A percentile compares a stretch with the other conserved stretches of the same genome.
Conservation (phyloP, 2,329 filamentous ascomycete genomes). For the Ophiostoma tasmaniense region DNA sequence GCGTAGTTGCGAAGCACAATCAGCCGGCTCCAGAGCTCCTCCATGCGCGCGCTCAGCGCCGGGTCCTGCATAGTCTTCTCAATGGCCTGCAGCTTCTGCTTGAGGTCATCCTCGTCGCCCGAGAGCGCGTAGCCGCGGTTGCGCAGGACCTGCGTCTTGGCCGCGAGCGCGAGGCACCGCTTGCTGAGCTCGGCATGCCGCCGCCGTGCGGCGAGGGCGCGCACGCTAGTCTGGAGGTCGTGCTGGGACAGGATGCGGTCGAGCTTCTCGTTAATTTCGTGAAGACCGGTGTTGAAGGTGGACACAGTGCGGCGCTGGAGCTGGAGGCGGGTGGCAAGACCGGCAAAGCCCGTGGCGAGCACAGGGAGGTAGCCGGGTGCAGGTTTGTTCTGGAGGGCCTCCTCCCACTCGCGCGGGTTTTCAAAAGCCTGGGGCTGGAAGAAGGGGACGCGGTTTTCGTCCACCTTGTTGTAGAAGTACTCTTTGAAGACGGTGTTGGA, state of each 20-base stretch:
- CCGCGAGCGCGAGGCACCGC: constrained; percentile 64
- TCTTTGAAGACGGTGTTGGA: constrained; percentile 67
- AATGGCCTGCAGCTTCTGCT: constrained; percentile 59
- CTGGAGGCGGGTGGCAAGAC: constrained; percentile 62
- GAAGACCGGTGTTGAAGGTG: constrained; percentile 62
- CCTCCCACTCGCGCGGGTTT: constrained; percentile 73
- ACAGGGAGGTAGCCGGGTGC: constrained; percentile 69
- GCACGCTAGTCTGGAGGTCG: constrained; percentile 66
- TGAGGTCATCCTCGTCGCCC: constrained; percentile 68
- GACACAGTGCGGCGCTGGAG: constrained; percentile 62
- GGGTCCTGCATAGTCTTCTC: constrained; percentile 67
- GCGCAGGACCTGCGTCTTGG: constrained; percentile 69
- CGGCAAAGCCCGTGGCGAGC: constrained; percentile 63
- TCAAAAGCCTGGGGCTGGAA: constrained; percentile 63
- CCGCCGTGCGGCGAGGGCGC: constrained; percentile 62
- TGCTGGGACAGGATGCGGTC: constrained; percentile 65
- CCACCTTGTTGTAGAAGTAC: constrained; percentile 83
- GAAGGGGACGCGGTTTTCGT: constrained; percentile 64
- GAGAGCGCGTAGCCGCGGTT: constrained; percentile 76
- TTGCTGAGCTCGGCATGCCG: constrained; percentile 65
- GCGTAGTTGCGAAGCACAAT: constrained; percentile 66
- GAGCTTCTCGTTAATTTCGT: constrained; percentile 70
- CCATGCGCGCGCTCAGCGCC: constrained; percentile 63
- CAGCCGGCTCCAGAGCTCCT: constrained; percentile 79
- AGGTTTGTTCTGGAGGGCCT: constrained; percentile 72